These are phyloP conservation scores for Mortierella sp. DNA, from an alignment of 371 early-diverging fungal species.

Conservation along the genomic window DNA sequence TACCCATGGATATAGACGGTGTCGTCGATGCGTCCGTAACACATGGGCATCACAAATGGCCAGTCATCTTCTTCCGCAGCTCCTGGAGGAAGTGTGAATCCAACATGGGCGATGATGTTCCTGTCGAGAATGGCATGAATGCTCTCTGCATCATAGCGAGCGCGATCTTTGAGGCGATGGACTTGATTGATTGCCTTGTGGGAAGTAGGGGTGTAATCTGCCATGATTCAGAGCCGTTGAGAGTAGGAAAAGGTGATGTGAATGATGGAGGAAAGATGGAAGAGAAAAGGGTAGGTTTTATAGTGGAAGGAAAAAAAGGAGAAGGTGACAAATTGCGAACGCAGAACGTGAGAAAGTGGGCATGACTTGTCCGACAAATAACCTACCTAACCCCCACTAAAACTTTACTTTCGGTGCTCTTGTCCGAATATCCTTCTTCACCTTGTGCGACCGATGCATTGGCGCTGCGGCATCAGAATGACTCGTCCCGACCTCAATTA, in stretches of 20 bases:
- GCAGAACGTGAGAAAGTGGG: too few species aligned
- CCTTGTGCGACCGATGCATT: too few species aligned
- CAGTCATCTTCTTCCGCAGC: constrained; percentile 56
- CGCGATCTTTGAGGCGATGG: constrained; percentile 48
- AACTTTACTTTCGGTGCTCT: too few species aligned
- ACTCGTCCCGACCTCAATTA: too few species aligned
- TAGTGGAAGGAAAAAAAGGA: too few species aligned
- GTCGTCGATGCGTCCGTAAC: constrained; percentile 55
- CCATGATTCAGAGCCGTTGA: background rate
- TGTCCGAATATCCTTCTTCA: too few species aligned
- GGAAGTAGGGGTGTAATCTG: constrained; percentile 35
- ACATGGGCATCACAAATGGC: constrained; percentile 61
- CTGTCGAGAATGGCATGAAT: constrained; percentile 53
- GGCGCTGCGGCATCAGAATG: too few species aligned
- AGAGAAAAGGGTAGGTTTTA: too few species aligned
- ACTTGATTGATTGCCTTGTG: constrained; percentile 51
- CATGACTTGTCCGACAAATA: too few species aligned
- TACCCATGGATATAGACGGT: constrained; percentile 57
- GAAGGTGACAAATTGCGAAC: too few species aligned
- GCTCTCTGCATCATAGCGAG: constrained; percentile 51
- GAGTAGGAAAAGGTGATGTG: background rate
- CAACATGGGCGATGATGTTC: constrained; percentile 57
- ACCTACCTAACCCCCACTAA: too few species aligned
- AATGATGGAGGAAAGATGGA: background rate
- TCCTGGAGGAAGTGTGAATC: constrained; percentile 55